Conservation (phyloP, 75 land plant species). For the Selaginella tamariscina region DNA sequence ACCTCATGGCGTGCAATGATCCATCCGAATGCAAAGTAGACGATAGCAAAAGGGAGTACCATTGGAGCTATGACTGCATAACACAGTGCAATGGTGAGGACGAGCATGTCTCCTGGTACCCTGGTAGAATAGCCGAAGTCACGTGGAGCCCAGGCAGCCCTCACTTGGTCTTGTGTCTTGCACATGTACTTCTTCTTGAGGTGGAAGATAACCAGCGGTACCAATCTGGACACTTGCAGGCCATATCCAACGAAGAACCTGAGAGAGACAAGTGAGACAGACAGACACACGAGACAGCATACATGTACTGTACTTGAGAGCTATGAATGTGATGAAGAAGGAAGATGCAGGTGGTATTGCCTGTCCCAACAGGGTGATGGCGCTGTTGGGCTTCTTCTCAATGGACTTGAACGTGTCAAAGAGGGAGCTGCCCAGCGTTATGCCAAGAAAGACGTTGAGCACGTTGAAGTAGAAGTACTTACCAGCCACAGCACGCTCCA, state of each 20-base stretch:
- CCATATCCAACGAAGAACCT: conserved; percentile 93
- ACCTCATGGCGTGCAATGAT: conserved; percentile 79
- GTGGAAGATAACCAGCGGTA: conserved; percentile 66
- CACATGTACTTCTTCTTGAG: conserved; percentile 66
- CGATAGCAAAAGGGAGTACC: conserved; percentile 66
- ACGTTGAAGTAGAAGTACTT: conserved; percentile 80
- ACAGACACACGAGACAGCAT: background rate
- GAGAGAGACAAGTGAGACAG: conserved; percentile 10
- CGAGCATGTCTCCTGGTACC: conserved; percentile 72
- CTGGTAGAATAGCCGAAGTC: conserved; percentile 48
- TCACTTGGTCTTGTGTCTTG: conserved; percentile 65
- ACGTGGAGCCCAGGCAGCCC: conserved; percentile 80
- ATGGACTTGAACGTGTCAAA: conserved; percentile 40
- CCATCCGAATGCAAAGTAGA: conserved; percentile 79
- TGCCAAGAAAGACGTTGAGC: conserved; percentile 81
- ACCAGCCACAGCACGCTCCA: conserved; percentile 58
- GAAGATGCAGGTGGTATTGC: conserved; percentile 60
- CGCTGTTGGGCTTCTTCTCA: conserved; percentile 28
- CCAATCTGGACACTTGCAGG: conserved; percentile 60
- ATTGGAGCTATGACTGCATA: conserved; percentile 82
- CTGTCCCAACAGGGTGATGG: conserved; percentile 35
- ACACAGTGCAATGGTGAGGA: conserved; percentile 59
- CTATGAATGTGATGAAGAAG: conserved; percentile 81
- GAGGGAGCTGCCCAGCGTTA: conserved; percentile 57
- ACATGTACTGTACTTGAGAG: conserved; percentile 43